phyloP scores from a whole-genome alignment of 768 basidiomycete species.

The Aureoboletus auriporus region DNA sequence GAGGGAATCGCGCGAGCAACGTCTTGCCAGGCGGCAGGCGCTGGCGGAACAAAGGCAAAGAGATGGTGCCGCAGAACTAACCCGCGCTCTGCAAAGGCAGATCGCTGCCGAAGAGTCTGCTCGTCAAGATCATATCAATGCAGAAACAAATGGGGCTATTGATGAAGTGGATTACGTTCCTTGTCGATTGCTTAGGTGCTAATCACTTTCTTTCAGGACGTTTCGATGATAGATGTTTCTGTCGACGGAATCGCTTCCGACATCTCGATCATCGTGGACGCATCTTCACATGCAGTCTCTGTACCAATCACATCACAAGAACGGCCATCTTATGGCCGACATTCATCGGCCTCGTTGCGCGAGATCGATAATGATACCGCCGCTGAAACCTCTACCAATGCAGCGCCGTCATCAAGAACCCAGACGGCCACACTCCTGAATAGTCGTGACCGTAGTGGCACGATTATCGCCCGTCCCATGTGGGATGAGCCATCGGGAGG shows the following conservation, averaged over 20 bases:
- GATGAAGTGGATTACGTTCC: slow-evolving; percentile 25
- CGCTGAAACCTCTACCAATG: slow-evolving; percentile 55
- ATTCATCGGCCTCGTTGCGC: slow-evolving; percentile 24
- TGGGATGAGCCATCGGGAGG: slow-evolving; percentile 45
- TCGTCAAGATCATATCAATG: slow-evolving; percentile 7
- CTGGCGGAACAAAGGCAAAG: slow-evolving; percentile 53
- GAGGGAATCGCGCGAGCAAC: slow-evolving; percentile 71
- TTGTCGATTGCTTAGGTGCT: slow-evolving; percentile 3
- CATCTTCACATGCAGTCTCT: slow-evolving; percentile 14
- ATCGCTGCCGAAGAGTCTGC: slow-evolving; percentile 34
- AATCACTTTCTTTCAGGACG: slow-evolving; percentile 24
- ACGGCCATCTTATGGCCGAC: slow-evolving; percentile 17
- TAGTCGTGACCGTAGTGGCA: slow-evolving; percentile 71
- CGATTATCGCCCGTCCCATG: slow-evolving; percentile 60
- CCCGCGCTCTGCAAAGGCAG: slow-evolving; percentile 54
- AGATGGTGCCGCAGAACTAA: slow-evolving; percentile 50
- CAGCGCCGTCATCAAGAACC: slow-evolving; percentile 59
- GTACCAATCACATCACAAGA: slow-evolving; percentile 19
- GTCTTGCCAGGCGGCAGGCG: slow-evolving; percentile 58
- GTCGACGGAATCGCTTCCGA: slow-evolving; percentile 16
- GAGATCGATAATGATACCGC: slow-evolving; percentile 60
- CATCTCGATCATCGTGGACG: slow-evolving; percentile 20
- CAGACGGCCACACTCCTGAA: slow-evolving; percentile 57
- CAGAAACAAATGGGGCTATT: slow-evolving; percentile 3
- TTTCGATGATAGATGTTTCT: slow-evolving; percentile 30